Evolutionary conservation across 352 stramenopile species (phyloP).

Genomic region (Pythium sukuiense): DNA sequence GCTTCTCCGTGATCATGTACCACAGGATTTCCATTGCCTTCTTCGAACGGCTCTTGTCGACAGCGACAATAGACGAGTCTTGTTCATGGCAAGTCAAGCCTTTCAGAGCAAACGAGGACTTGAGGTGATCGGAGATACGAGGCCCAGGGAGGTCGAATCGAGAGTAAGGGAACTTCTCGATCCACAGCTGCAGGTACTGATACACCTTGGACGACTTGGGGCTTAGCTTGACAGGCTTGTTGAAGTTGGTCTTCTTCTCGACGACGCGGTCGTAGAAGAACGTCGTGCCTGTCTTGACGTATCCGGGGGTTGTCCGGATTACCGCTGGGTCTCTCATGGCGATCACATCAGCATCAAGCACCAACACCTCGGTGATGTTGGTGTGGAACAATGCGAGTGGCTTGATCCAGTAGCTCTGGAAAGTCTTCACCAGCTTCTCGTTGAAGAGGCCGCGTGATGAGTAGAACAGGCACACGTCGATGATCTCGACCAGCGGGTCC

Average conservation of each 20-base stretch:
- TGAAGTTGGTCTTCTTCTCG: slow-evolving; percentile 51
- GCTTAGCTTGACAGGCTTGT: slow-evolving; percentile 34
- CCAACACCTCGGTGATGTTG: slow-evolving; percentile 40
- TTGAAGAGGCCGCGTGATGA: slow-evolving; percentile 28
- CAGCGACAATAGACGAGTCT: slow-evolving; percentile 69
- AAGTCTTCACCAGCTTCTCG: slow-evolving; percentile 35
- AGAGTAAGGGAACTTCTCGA: slow-evolving; percentile 44
- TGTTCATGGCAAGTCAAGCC: slow-evolving; percentile 57
- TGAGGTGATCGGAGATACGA: slow-evolving; percentile 33
- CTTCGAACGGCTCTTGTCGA: slow-evolving; percentile 54
- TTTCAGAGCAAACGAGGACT: slow-evolving; percentile 43
- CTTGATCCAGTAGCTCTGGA: slow-evolving; percentile 70
- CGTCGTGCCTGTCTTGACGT: slow-evolving; percentile 44
- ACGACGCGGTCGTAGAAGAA: slow-evolving; percentile 78
- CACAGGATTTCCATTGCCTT: slow-evolving; percentile 61
- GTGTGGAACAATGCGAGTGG: slow-evolving; percentile 57
- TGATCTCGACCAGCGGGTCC: slow-evolving; percentile 39
- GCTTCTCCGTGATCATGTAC: slow-evolving; percentile 63
- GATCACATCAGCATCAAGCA: slow-evolving; percentile 57
- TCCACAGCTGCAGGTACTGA: slow-evolving; percentile 35
- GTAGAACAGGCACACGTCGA: slow-evolving; percentile 49
- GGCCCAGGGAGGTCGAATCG: slow-evolving; percentile 30
- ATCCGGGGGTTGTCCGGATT: slow-evolving; percentile 40
- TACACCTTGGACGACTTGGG: slow-evolving; percentile 29
- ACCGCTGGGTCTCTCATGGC: slow-evolving; percentile 45